A percentile compares a stretch with the other conserved stretches of the same genome.
Conservation (phyloP, 805 yeast species). For the Candida incommunis region DNA sequence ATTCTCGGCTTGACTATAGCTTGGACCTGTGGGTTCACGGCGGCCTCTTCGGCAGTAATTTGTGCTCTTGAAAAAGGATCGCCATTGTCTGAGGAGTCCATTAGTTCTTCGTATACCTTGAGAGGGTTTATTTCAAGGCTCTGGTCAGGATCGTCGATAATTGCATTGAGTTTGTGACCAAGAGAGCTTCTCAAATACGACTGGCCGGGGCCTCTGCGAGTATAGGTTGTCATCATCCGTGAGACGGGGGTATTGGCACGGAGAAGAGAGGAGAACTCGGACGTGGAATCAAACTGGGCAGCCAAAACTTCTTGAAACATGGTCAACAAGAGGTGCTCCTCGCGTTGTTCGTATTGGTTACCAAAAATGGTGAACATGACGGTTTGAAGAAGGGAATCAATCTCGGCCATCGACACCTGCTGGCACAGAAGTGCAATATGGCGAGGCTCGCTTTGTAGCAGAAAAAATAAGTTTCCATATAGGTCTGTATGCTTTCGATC, state of each 20-base stretch:
- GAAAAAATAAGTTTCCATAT: conserved; percentile 22
- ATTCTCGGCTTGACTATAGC: conserved; percentile 17
- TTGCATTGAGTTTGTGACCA: conserved; percentile 14
- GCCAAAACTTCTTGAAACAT: conserved; percentile 26
- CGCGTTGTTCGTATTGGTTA: conserved; percentile 28
- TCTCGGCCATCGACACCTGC: conserved; percentile 21
- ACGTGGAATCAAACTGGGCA: conserved; percentile 21
- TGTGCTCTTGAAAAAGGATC: conserved; percentile 8
- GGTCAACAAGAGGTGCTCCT: conserved; percentile 24
- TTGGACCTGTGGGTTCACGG: conserved; percentile 17
- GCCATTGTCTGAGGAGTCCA: conserved; percentile 9
- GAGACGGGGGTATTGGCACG: conserved; percentile 27
- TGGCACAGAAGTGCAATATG: conserved; percentile 22
- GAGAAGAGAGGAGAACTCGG: conserved; percentile 22
- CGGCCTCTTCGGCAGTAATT: conserved; percentile 19
- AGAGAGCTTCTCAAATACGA: conserved; percentile 21
- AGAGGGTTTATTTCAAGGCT: conserved; percentile 23
- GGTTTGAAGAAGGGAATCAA: conserved; percentile 25
- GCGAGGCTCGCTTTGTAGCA: conserved; percentile 24
- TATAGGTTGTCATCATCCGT: conserved; percentile 26
- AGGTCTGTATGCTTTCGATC: conserved; percentile 18
- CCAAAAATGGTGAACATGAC: conserved; percentile 28
- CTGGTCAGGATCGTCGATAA: conserved; percentile 15
- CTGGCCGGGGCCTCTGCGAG: conserved; percentile 27
- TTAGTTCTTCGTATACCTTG: conserved; percentile 18